A percentile compares a stretch with the other conserved stretches of the same genome.
These are phyloP conservation scores for Colletotrichum sp. DNA, from an alignment of 2,329 filamentous ascomycete genomes.

Conservation along the genomic window DNA sequence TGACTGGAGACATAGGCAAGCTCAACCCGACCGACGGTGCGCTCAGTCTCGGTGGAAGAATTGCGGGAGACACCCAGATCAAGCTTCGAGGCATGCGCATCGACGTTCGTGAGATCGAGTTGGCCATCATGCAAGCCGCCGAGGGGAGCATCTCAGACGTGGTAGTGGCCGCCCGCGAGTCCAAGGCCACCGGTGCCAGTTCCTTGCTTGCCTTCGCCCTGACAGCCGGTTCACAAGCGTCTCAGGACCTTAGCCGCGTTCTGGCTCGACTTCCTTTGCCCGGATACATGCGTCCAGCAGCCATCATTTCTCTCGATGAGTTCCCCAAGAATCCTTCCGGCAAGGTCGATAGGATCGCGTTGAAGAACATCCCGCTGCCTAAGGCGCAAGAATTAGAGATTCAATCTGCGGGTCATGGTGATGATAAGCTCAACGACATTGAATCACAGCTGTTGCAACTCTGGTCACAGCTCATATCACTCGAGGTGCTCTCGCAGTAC, in stretches of 20 bases:
- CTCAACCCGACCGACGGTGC: not conserved
- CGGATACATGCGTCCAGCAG: slow-evolving; percentile 37
- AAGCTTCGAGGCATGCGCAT: slow-evolving; percentile 36
- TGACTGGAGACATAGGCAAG: not conserved
- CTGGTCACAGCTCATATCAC: not conserved
- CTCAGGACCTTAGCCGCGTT: not conserved
- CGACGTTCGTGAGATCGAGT: slow-evolving; percentile 43
- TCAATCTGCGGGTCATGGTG: not conserved
- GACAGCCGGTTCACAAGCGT: not conserved
- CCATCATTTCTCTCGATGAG: slow-evolving; percentile 27
- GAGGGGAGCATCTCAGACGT: slow-evolving; percentile 20
- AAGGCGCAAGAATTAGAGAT: not conserved
- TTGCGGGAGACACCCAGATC: slow-evolving; percentile 41
- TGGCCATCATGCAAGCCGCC: slow-evolving; percentile 22
- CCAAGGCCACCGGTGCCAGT: not conserved
- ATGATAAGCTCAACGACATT: not conserved
- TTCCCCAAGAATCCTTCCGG: slow-evolving; percentile 32
- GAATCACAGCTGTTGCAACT: not conserved
- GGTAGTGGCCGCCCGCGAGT: slow-evolving; percentile 22
- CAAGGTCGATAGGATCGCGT: slow-evolving; percentile 36
- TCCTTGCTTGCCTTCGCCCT: not conserved
- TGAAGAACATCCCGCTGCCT: slow-evolving; percentile 28
- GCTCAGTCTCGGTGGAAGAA: slow-evolving; percentile 34
- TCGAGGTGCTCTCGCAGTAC: not conserved
- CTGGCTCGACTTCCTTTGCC: not conserved